Evolutionary conservation across 83 land plant species (phyloP).

Genomic region (Picea abies): DNA sequence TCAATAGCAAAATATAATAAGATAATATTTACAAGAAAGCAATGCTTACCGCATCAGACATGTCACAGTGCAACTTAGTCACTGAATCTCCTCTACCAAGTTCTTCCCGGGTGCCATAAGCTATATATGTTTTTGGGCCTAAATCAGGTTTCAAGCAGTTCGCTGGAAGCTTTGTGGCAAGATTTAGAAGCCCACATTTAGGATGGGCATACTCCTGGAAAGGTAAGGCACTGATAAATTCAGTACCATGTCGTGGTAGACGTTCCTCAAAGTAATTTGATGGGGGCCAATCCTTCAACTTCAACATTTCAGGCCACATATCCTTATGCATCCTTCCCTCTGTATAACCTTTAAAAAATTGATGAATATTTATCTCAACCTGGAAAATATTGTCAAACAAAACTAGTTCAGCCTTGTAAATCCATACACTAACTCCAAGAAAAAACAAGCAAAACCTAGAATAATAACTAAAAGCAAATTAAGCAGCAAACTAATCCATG

Average conservation of each 20-base stretch:
- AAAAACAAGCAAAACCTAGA: neutral
- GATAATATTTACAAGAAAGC: neutral
- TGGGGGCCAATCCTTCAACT: slow-evolving; percentile 96
- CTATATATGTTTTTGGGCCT: slow-evolving; percentile 91
- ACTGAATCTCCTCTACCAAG: slow-evolving; percentile 83
- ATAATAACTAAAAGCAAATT: neutral
- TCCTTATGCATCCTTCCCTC: slow-evolving; percentile 50
- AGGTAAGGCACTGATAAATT: slow-evolving; percentile 64
- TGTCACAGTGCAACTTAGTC: slow-evolving; percentile 86
- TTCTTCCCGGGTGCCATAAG: slow-evolving; percentile 67
- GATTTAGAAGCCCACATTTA: slow-evolving; percentile 62
- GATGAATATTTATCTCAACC: slow-evolving; percentile 78
- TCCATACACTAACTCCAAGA: neutral
- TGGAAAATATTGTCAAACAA: slow-evolving; percentile 28
- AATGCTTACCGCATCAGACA: slow-evolving; percentile 85
- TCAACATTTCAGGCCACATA: slow-evolving; percentile 77
- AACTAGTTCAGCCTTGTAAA: neutral
- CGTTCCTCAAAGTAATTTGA: slow-evolving; percentile 74
- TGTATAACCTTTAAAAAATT: slow-evolving; percentile 77
- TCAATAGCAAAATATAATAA: neutral
- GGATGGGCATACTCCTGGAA: slow-evolving; percentile 81
- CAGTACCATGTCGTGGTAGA: slow-evolving; percentile 79
- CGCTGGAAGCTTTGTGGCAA: slow-evolving; percentile 67
- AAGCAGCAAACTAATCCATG: neutral
- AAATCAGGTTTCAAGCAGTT: slow-evolving; percentile 71